Conservation (phyloP, 139 green algal species). For the Chlamydomonas eustigma region DNA sequence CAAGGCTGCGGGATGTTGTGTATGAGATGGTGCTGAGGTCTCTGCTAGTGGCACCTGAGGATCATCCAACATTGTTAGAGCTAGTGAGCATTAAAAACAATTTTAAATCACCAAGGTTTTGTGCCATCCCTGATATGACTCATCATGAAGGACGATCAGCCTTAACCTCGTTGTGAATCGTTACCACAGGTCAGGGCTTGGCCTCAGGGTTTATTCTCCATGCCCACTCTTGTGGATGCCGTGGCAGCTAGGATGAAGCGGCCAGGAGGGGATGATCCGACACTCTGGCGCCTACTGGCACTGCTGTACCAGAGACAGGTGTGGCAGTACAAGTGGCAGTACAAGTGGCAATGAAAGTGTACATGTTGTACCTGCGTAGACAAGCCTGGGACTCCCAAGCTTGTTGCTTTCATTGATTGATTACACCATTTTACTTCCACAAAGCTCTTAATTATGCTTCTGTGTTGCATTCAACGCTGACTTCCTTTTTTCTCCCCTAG, state of each 20-base stretch:
- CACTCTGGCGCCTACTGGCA: conserved; percentile 67
- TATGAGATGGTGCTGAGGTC: conserved; percentile 82
- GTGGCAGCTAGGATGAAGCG: conserved; percentile 41
- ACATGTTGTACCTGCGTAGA: too few species aligned
- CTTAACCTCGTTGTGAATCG: conserved; percentile 58
- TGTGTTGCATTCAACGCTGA: too few species aligned
- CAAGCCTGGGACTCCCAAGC: too few species aligned
- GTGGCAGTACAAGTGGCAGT: too few species aligned
- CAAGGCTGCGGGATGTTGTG: conserved; percentile 7
- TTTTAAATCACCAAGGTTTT: too few species aligned
- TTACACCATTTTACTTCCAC: too few species aligned
- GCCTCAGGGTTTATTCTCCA: conserved; percentile 29
- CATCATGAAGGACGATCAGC: background rate
- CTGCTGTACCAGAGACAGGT: conserved; percentile 71
- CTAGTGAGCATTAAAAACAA: conserved; percentile 36
- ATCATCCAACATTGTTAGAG: conserved; percentile 63
- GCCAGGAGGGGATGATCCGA: conserved; percentile 26
- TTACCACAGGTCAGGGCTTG: conserved; percentile 32
- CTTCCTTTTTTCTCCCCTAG: too few species aligned
- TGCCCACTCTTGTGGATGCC: conserved; percentile 30
- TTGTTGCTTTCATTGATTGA: too few species aligned
- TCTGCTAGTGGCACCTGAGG: conserved; percentile 36
- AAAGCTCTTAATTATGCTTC: too few species aligned
- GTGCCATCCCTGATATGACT: too few species aligned
- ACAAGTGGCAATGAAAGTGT: too few species aligned